Evolutionary conservation across 139 green algal species (phyloP).

Genomic region (Asterochloris erici): DNA sequence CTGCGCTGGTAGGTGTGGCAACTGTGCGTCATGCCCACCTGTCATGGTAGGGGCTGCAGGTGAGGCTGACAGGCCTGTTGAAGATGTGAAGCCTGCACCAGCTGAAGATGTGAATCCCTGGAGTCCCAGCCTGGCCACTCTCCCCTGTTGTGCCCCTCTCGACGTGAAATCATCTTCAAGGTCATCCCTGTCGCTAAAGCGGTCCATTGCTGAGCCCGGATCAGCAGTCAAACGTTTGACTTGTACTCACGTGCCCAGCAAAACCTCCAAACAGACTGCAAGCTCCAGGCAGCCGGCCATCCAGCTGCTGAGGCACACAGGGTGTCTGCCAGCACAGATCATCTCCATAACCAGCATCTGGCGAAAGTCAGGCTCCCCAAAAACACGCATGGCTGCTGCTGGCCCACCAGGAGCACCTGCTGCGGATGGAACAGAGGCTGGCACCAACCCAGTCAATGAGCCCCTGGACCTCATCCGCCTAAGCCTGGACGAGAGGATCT

Average conservation of each 20-base stretch:
- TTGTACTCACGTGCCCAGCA: background rate
- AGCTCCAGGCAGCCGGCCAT: background rate
- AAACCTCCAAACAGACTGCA: background rate
- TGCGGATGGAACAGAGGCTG: too few relatives aligned
- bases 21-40: background rate
- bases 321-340: background rate
- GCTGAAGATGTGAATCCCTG: constrained; percentile 14
- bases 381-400: too few relatives aligned
- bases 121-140: constrained; percentile 17
- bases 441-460: constrained; percentile 75
- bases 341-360: background rate
- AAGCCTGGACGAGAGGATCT: constrained; percentile 90
- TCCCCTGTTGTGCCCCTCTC: background rate
- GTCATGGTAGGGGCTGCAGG: background rate
- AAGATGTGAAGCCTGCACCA: background rate
- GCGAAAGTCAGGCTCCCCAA: background rate
- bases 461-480: constrained; percentile 94
- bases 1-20: background rate
- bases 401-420: too few relatives aligned
- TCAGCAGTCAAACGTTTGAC: background rate
- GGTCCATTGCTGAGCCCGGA: constrained; percentile 6
- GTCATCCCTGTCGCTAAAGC: constrained; percentile 14
- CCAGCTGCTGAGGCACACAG: background rate
- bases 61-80: background rate
- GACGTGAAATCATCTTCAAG: background rate